Conservation (phyloP, 2,329 filamentous ascomycete species). For the Alternaria sp. region DNA sequence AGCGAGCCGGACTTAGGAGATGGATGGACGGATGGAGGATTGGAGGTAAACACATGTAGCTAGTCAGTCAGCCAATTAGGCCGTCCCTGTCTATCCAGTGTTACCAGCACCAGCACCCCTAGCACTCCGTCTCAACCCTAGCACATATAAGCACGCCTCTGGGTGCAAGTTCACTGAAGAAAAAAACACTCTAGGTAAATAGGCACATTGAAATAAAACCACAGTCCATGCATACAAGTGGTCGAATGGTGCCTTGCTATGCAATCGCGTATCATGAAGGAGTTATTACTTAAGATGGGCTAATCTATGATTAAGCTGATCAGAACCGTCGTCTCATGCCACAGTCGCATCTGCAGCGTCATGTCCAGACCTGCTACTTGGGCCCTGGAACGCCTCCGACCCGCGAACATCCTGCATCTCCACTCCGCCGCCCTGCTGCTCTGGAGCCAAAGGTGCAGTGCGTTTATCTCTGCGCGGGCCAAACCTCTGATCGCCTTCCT, state of each 20-base stretch:
- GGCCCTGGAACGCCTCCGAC: slow-evolving; percentile 47
- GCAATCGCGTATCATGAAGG: slow-evolving; percentile 4
- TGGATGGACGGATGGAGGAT: slow-evolving; percentile 39
- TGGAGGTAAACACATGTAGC: slow-evolving; percentile 48
- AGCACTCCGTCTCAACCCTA: slow-evolving; percentile 30
- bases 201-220: not conserved
- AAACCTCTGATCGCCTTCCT: slow-evolving; percentile 85
- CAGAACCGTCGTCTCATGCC: slow-evolving; percentile 13
- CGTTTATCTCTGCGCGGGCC: slow-evolving; percentile 66
- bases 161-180: not conserved
- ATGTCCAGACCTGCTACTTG: slow-evolving; percentile 29
- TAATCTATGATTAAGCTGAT: slow-evolving; percentile 9
- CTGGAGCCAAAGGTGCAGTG: slow-evolving; percentile 57
- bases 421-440: slow-evolving; percentile 65
- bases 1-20: slow-evolving; percentile 24
- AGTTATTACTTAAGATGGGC: slow-evolving; percentile 10
- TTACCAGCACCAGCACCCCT: slow-evolving; percentile 45
- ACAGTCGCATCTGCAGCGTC: slow-evolving; percentile 21
- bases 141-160: not conserved
- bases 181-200: not conserved
- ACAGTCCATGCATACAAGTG: not conserved
- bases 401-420: slow-evolving; percentile 70
- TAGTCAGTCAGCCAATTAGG: slow-evolving; percentile 50
- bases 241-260: not conserved
- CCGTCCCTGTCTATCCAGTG: slow-evolving; percentile 43